A percentile compares a stretch with the other conserved stretches of the same genome.
Conservation (phyloP, 2,329 filamentous ascomycete species). For the Sporothrix pallida region DNA sequence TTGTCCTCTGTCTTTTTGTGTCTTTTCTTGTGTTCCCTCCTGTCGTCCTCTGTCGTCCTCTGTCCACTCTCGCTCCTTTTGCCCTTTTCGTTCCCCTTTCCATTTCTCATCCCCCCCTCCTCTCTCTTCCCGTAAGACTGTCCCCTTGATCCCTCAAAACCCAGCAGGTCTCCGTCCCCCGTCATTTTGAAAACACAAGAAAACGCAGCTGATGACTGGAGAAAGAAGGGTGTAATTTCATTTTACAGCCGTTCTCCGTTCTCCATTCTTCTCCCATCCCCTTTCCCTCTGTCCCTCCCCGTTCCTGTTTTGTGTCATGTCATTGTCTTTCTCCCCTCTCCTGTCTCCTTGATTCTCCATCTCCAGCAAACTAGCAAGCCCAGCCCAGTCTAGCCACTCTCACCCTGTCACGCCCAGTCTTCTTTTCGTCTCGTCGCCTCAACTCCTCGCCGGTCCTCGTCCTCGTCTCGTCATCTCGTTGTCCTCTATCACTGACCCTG, state of each 20-base stretch:
- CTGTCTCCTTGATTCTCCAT: neutral
- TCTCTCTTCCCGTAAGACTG: neutral
- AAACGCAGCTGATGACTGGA: neutral
- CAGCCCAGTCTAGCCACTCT: no score
- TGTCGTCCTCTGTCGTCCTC: neutral
- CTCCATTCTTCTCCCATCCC: neutral
- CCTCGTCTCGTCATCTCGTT: neutral
- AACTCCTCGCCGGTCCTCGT: neutral
- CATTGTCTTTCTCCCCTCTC: neutral
- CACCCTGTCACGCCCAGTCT: neutral
- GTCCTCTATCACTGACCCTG: neutral
- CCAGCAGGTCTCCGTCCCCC: neutral
- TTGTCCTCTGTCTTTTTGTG: neutral
- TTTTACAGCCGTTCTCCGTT: neutral
- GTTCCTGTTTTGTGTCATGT: neutral
- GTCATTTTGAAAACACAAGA: constrained; percentile 16
- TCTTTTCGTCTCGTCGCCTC: neutral
- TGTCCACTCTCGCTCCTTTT: neutral
- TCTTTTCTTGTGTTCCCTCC: no score
- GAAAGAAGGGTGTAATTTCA: neutral
- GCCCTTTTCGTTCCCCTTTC: neutral
- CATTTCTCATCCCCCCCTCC: neutral
- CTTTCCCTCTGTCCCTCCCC: neutral
- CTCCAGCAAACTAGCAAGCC: neutral
- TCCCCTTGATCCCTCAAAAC: neutral